A percentile compares a stretch with the other conserved stretches of the same genome.
phyloP scores from a whole-genome alignment of 2,329 filamentous ascomycete species.

The Xylaria sp. region DNA sequence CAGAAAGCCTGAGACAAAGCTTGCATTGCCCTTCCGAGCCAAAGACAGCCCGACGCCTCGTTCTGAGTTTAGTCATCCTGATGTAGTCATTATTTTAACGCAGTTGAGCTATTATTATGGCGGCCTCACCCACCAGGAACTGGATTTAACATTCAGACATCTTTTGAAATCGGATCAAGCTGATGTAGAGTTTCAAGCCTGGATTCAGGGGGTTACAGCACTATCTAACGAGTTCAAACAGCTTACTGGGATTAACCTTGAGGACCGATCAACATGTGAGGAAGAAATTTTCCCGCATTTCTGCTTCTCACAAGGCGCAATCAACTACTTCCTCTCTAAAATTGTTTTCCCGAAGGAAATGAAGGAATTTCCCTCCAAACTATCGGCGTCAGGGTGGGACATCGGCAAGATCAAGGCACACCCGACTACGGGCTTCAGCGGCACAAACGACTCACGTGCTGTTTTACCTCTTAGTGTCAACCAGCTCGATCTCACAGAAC shows the following conservation, averaged over 20 bases:
- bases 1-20: slow-evolving; percentile 48
- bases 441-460: slow-evolving; percentile 68
- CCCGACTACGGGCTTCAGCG: slow-evolving; percentile 69
- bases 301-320: slow-evolving; percentile 54
- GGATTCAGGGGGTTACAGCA: slow-evolving; percentile 46
- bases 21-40: slow-evolving; percentile 64
- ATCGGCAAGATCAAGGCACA: slow-evolving; percentile 54
- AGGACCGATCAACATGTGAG: slow-evolving; percentile 56
- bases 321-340: slow-evolving; percentile 68
- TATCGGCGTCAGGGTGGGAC: slow-evolving; percentile 73
- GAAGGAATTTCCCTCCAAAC: slow-evolving; percentile 66
- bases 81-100: slow-evolving; percentile 62
- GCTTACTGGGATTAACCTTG: slow-evolving; percentile 61
- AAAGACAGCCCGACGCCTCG: slow-evolving; percentile 62
- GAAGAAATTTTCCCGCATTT: slow-evolving; percentile 59
- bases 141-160: slow-evolving; percentile 53
- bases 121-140: slow-evolving; percentile 57
- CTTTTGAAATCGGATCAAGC: slow-evolving; percentile 59
- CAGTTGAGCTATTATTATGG: slow-evolving; percentile 61
- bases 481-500: slow-evolving; percentile 59
- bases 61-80: slow-evolving; percentile 68
- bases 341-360: slow-evolving; percentile 67
- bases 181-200: slow-evolving; percentile 55
- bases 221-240: slow-evolving; percentile 47
- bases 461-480: slow-evolving; percentile 61